A percentile compares a stretch with the other conserved stretches of the same genome.
phyloP scores from a whole-genome alignment of 2,329 filamentous ascomycete genomes.

The Aureobasidium sp. region DNA sequence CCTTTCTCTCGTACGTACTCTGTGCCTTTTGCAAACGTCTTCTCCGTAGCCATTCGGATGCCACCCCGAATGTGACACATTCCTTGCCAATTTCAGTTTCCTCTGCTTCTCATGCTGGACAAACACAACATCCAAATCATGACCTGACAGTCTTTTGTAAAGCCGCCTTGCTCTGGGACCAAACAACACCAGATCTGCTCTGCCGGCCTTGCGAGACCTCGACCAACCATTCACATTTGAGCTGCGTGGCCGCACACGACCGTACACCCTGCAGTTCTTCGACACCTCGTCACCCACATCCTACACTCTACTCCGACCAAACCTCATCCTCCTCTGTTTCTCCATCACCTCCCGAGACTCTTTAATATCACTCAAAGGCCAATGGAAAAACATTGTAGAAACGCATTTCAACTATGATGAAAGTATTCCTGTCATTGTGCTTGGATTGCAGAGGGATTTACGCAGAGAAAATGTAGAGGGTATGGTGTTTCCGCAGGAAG shows the following conservation, averaged over 20 bases:
- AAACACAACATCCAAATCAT: not conserved
- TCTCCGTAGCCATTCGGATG: not conserved
- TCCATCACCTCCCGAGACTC: constrained; percentile 47
- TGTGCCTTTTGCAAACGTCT: no score
- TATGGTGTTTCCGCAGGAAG: constrained; percentile 43
- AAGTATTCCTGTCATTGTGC: constrained; percentile 47
- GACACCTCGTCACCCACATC: constrained; percentile 50
- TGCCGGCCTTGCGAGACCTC: constrained; percentile 42
- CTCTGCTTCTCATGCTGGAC: not conserved
- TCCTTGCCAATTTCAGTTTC: not conserved
- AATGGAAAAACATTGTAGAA: constrained; percentile 38
- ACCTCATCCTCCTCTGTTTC: constrained; percentile 51
- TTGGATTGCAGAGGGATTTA: constrained; percentile 52
- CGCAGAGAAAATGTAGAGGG: constrained; percentile 35
- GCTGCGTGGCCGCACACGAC: constrained; percentile 47
- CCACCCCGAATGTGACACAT: not conserved
- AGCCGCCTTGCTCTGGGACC: constrained; percentile 22
- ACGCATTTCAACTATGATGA: constrained; percentile 45
- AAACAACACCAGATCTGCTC: constrained; percentile 14
- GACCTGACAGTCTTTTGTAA: not conserved
- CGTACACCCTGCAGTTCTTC: constrained; percentile 47
- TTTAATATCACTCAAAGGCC: constrained; percentile 37
- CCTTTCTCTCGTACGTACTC: constrained; percentile 50
- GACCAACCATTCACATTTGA: constrained; percentile 54
- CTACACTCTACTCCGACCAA: constrained; percentile 46